phyloP scores from a whole-genome alignment of 257 asterid genomes.

The Apocynum venetum region DNA sequence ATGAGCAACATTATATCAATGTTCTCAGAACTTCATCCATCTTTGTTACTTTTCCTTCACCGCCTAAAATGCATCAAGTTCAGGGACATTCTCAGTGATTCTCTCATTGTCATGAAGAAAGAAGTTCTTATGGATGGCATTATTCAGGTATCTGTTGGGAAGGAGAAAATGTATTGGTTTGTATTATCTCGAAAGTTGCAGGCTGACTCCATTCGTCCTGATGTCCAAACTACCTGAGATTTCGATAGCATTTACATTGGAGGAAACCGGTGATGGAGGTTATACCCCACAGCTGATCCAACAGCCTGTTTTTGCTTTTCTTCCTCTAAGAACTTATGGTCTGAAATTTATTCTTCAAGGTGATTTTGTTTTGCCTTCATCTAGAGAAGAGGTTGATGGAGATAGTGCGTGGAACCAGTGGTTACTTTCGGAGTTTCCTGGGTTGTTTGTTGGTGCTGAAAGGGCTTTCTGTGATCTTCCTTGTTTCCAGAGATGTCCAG shows the following conservation, averaged over 20 bases:
- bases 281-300: slow-evolving; percentile 62
- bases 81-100: slow-evolving; percentile 58
- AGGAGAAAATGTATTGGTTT: slow-evolving; percentile 79
- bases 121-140: slow-evolving; percentile 69
- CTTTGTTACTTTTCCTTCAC: slow-evolving; percentile 80
- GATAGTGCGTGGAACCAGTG: slow-evolving; percentile 97
- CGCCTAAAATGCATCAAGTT: slow-evolving; percentile 81
- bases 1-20: slow-evolving; percentile 65
- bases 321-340: slow-evolving; percentile 93
- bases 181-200: slow-evolving; percentile 66
- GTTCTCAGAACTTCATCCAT: slow-evolving; percentile 93
- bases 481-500: slow-evolving; percentile 58
- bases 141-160: slow-evolving; percentile 66
- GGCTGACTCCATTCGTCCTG: slow-evolving; percentile 55
- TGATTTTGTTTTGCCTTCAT: slow-evolving; percentile 93
- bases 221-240: slow-evolving; percentile 75
- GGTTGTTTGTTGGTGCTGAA: slow-evolving; percentile 71
- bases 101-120: slow-evolving; percentile 73
- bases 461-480: slow-evolving; percentile 79
- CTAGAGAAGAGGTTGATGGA: slow-evolving; percentile 96
- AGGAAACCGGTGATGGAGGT: slow-evolving; percentile 50
- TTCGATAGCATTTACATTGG: slow-evolving; percentile 78
- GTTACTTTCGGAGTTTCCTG: slow-evolving; percentile 83
- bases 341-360: slow-evolving; percentile 94
- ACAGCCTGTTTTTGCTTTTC: slow-evolving; percentile 97